Base-by-base conservation (phyloP, 1,284 basidiomycete species). In the Ustilago shanxiensis region DNA sequence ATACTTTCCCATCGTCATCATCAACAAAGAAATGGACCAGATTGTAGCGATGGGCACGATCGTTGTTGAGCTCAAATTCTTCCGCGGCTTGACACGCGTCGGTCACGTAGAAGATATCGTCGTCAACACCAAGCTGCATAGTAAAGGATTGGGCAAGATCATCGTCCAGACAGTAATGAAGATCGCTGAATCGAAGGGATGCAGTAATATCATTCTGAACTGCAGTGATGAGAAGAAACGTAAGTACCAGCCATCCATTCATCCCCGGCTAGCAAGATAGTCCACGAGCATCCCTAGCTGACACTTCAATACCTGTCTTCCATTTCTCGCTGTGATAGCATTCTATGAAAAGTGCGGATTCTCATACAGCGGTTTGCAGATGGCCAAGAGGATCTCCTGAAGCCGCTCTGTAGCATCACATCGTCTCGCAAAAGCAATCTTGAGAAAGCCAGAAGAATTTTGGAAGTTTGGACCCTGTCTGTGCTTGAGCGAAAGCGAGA, bases 101-200 rank as follows among this genome's bases (percentile, higher is more conserved):
- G 96, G 94, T 0, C 96, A 99, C 85, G 95, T 99, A 73, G 96
- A 99, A 87, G 96, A 99, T 86, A 97, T 99, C 77, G 95, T 94
- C 1, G 95, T 98, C 9, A 91, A 93, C 87, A 91, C 92, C 86
- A 88, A 87, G 45, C 90, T 92, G 87, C 94, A 96, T 88, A 95
- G 96, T 55, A 93, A 92, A 87, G 93, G 93, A 83, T 89, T 99
- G 24, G 96, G 96, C 0, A 88, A 94, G 86, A 89, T 92, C 79
- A 89, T 98, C 79, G 95, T 99, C 83, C 90, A 93, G 78, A 92
- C 92, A 5, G 89, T 98, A 79, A 87, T 84, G 88, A 89, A 70
- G 91, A 95, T 85, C 92, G 92, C 80, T 91, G 94, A 89, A 88
- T 86, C 75, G 87, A 88, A 73, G 92, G 94, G 28, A 91, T 92